Evolutionary conservation across 768 basidiomycete genomes (phyloP).

Genomic region (Thelephora ganbajun): DNA sequence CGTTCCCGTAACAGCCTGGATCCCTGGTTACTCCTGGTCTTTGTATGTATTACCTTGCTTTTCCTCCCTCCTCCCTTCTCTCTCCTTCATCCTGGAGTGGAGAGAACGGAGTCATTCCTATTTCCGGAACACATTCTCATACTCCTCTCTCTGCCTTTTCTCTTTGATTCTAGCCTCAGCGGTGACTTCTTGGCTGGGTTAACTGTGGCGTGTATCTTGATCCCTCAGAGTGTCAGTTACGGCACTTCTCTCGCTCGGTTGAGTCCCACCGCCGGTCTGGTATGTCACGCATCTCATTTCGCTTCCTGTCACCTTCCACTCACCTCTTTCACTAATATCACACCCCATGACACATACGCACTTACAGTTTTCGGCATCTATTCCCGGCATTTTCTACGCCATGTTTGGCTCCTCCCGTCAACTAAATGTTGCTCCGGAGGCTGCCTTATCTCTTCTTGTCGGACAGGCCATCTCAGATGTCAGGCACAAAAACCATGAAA

Average conservation of each 20-base stretch:
- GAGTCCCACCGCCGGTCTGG: conserved; percentile 75
- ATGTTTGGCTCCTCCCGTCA: conserved; percentile 78
- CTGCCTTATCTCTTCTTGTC: conserved; percentile 72
- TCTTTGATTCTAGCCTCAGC: conserved; percentile 28
- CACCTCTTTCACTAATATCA: background rate
- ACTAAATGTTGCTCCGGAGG: conserved; percentile 80
- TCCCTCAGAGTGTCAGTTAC: conserved; percentile 85
- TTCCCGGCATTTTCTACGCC: conserved; percentile 82
- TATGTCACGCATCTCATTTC: conserved; percentile 21
- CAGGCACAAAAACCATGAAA: conserved; percentile 23
- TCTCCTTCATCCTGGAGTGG: background rate
- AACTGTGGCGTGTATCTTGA: conserved; percentile 74
- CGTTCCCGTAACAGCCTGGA: conserved; percentile 66
- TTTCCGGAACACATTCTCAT: background rate
- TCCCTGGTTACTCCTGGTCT: conserved; percentile 59
- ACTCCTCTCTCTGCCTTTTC: conserved; percentile 16
- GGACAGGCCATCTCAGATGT: conserved; percentile 75
- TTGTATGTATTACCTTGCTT: conserved; percentile 29
- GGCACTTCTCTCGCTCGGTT: conserved; percentile 79
- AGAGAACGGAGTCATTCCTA: background rate
- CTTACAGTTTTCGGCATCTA: conserved; percentile 65
- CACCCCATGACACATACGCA: background rate
- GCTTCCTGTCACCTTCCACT: background rate
- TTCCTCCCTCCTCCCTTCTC: background rate
- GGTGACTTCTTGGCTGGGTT: conserved; percentile 77